Percentiles rank a stretch among this genome's conserved stretches.
phyloP scores from a whole-genome alignment of 495 filamentous ascomycete species.

The Penicillium longicatenatum region DNA sequence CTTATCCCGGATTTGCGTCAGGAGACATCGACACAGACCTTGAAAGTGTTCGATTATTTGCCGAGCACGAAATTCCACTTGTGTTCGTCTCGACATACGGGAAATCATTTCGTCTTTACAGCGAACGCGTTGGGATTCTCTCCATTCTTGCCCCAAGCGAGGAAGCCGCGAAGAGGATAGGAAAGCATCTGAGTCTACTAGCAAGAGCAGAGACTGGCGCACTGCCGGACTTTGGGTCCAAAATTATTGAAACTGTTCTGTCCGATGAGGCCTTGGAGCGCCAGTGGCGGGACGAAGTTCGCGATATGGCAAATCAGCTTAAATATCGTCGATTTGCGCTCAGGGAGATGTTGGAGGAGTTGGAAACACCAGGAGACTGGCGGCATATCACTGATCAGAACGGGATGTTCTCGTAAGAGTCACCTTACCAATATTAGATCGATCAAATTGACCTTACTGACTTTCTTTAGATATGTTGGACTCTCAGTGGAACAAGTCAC shows the following conservation, averaged over 20 bases:
- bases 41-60: slow-evolving; percentile 14
- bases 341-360: slow-evolving; percentile 11
- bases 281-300: slow-evolving; percentile 18
- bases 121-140: slow-evolving; percentile 20
- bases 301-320: slow-evolving; percentile 14
- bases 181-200: slow-evolving; percentile 12
- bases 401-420: slow-evolving; percentile 26
- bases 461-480: slow-evolving; percentile 16
- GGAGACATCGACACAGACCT: slow-evolving; percentile 20
- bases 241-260: slow-evolving; percentile 16
- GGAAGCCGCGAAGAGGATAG: slow-evolving; percentile 12
- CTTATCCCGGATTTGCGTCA: slow-evolving; percentile 20
- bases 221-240: slow-evolving; percentile 21
- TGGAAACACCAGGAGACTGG: slow-evolving; percentile 21
- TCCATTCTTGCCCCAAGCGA: slow-evolving; percentile 13
- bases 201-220: slow-evolving; percentile 17
- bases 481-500: slow-evolving; percentile 17
- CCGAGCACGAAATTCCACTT: slow-evolving; percentile 15
- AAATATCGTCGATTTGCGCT: slow-evolving; percentile 12
- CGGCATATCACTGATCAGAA: slow-evolving; percentile 20
- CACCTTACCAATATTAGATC: background rate
- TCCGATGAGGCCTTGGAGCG: slow-evolving; percentile 11
- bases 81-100: slow-evolving; percentile 21
- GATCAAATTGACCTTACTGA: background rate
- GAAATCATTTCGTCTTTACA: slow-evolving; percentile 22